Evolutionary conservation across 1,284 basidiomycete genomes (phyloP), one percentile per base, ranked within the genome.

Genomic region (Cutaneotrichosporon arboriforme): DNA sequence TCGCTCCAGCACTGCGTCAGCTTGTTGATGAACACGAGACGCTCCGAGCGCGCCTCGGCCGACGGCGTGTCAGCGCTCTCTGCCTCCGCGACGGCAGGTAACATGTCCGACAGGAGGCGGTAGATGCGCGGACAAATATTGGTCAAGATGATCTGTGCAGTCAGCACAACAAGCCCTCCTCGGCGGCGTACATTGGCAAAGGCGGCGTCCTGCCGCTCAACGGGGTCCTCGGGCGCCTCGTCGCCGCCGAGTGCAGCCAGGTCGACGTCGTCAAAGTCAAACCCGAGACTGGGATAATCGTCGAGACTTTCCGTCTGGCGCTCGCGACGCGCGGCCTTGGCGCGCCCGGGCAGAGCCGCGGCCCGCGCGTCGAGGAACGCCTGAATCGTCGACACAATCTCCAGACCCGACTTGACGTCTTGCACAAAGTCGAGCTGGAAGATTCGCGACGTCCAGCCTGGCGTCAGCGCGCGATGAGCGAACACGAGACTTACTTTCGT

Each of bases 1-100:
- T 84, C 83, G 3, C 86, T 79, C 88, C 88, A 93, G 63, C 84
- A 86, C 57, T 84, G 82, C 18, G 90, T 80, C 74, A 88, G 83
- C 36, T 76, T 67, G 58, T 83, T 81, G 36, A 77, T 61, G 44
- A 73, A 70, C 4, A 60, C 47, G 33, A 67, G 67, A 21, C 63
- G 51, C 9, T 77, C 76, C 4, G 41, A 53, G 36, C 23, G 50
- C 18, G 49, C 46, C 17, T 43, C 39, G 10, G 63, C 67, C 14
- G 65, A 63, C 35, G 26, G 26, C 26, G 7, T 31, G 26, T 10
- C 26, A 31, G 5, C 7, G 15, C 55, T 55, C 17, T 58, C 51
- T 14, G 58, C 55, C 17, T 67, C 53, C 7, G 62, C 67, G 33
- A 71, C 75, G 35, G 75, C 67, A 2, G 76, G 74, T 2, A 74